A percentile compares a stretch with the other conserved stretches of the same genome.
phyloP scores from a whole-genome alignment of 2,329 filamentous ascomycete genomes.

The Colletotrichum sansevieriae region DNA sequence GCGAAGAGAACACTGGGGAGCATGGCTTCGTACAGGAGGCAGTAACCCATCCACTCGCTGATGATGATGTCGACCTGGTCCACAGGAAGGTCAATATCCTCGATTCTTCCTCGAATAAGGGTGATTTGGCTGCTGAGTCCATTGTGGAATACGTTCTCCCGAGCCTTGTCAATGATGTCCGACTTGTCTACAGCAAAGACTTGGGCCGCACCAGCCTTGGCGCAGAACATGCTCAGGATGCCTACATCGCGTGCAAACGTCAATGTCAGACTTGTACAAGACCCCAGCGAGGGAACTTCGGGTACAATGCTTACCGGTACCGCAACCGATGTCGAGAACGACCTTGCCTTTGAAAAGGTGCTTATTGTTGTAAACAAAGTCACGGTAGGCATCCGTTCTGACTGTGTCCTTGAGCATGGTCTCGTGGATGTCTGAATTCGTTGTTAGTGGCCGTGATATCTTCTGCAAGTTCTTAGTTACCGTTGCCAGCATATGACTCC shows the following conservation, averaged over 20 bases:
- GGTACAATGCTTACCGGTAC: slow-evolving; percentile 64
- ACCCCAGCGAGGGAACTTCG: background rate
- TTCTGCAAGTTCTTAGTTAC: slow-evolving; percentile 55
- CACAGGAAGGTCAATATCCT: slow-evolving; percentile 85
- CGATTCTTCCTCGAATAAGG: slow-evolving; percentile 86
- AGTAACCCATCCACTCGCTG: slow-evolving; percentile 98
- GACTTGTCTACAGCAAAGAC: slow-evolving; percentile 95
- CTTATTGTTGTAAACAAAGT: slow-evolving; percentile 95
- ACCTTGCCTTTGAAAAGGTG: slow-evolving; percentile 86
- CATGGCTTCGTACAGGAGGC: slow-evolving; percentile 94
- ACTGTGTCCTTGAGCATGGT: slow-evolving; percentile 94
- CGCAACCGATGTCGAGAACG: slow-evolving; percentile 92
- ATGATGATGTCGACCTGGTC: slow-evolving; percentile 92
- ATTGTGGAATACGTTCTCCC: slow-evolving; percentile 87
- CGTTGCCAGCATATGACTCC: slow-evolving; percentile 73
- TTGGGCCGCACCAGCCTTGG: slow-evolving; percentile 85
- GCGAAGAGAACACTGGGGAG: slow-evolving; percentile 92
- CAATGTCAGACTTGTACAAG: background rate
- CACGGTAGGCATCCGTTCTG: slow-evolving; percentile 90
- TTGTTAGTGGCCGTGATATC: slow-evolving; percentile 10
- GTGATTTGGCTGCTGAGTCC: slow-evolving; percentile 80
- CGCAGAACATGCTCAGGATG: slow-evolving; percentile 95
- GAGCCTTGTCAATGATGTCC: slow-evolving; percentile 87
- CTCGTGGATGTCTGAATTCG: slow-evolving; percentile 83
- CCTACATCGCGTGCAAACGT: slow-evolving; percentile 57